These are phyloP conservation scores for Wickerhamiella vanderwaltii DNA, from an alignment of 805 yeast genomes.

Conservation along the genomic window DNA sequence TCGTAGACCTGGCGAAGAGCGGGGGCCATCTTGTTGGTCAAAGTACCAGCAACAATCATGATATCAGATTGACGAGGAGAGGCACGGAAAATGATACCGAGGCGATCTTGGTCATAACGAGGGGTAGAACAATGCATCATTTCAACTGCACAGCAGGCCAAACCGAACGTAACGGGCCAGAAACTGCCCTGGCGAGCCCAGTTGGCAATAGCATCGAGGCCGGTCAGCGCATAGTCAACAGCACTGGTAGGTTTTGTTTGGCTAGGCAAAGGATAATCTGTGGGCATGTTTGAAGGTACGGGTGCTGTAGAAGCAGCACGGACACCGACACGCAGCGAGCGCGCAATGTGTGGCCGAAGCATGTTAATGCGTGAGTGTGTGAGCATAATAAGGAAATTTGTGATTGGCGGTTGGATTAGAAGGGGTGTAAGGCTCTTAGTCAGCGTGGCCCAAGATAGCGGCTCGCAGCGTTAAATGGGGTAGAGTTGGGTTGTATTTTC, in stretches of 20 bases:
- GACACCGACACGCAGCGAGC: background rate
- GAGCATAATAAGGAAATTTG: constrained; percentile 2
- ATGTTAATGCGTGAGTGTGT: background rate
- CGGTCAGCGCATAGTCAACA: constrained; percentile 69
- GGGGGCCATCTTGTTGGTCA: constrained; percentile 89
- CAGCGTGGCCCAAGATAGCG: too few relatives aligned
- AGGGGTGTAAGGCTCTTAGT: background rate
- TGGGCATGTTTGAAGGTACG: constrained; percentile 33
- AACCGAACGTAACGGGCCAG: constrained; percentile 88
- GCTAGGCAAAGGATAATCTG: constrained; percentile 59
- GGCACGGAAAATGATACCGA: constrained; percentile 87
- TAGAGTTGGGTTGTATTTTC: too few relatives aligned
- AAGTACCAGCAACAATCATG: constrained; percentile 85
- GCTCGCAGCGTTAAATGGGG: too few relatives aligned
- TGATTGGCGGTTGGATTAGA: background rate
- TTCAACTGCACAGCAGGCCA: constrained; percentile 90
- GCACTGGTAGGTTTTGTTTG: constrained; percentile 48
- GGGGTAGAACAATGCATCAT: constrained; percentile 93
- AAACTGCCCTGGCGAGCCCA: constrained; percentile 89
- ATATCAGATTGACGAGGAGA: constrained; percentile 88
- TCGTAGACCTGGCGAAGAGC: constrained; percentile 86
- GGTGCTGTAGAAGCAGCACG: constrained; percentile 10
- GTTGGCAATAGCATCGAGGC: constrained; percentile 69
- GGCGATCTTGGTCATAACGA: constrained; percentile 81
- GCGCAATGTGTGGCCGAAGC: background rate